Percentiles rank a stretch among this genome's conserved stretches.
Conservation (phyloP, 176 grass and related monocot species). For the Olyra latifolia region DNA sequence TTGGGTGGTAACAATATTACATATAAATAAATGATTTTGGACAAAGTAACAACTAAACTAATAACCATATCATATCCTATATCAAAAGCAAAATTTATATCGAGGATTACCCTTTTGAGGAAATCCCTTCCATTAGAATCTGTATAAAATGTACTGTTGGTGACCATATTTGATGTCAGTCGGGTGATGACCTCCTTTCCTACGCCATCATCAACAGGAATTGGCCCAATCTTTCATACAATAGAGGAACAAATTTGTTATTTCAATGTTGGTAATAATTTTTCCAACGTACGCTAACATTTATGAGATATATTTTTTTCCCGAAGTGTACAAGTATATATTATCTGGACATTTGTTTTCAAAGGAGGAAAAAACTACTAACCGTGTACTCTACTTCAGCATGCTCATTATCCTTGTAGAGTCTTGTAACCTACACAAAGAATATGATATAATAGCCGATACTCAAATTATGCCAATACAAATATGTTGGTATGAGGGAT, state of each 20-base stretch:
- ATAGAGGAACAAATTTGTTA: conserved; percentile 8
- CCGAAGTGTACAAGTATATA: neutral
- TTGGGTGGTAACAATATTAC: neutral
- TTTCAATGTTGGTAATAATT: neutral
- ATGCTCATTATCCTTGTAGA: conserved; percentile 85
- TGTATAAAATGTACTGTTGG: conserved; percentile 73
- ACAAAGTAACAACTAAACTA: neutral
- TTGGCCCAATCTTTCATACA: conserved; percentile 77
- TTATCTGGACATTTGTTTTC: neutral
- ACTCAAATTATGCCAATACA: neutral
- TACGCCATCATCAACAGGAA: conserved; percentile 59
- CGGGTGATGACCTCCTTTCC: conserved; percentile 82
- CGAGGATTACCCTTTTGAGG: conserved; percentile 64
- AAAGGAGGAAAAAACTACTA: conserved; percentile 26
- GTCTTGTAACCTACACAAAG: conserved; percentile 66
- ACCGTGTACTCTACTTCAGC: conserved; percentile 96
- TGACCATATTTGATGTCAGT: conserved; percentile 78
- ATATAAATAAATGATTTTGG: neutral
- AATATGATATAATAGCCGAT: neutral
- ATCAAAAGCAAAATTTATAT: neutral
- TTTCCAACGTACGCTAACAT: neutral
- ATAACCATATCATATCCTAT: conserved; percentile 1
- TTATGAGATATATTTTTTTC: neutral
- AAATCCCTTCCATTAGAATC: conserved; percentile 98
- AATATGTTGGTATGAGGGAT: neutral